Percentiles rank a stretch among this genome's conserved stretches.
Conservation (phyloP, 345 rosid genomes). For the Durio zibethinus region DNA sequence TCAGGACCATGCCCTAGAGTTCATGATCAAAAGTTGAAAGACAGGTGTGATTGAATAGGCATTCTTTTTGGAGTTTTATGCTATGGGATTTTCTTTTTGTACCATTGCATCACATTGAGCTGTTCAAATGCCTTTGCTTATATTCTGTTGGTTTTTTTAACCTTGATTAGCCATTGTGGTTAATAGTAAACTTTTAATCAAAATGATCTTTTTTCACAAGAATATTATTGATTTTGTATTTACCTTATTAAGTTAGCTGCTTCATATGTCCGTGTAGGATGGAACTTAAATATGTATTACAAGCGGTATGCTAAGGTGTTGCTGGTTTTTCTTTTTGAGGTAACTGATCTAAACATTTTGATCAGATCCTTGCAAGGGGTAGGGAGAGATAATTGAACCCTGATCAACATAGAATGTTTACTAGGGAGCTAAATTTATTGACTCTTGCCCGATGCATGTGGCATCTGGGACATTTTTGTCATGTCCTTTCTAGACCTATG, state of each 20-base stretch:
- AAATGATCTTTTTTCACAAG: background rate
- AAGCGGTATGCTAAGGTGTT: constrained; percentile 25
- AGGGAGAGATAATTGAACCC: background rate
- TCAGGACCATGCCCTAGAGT: constrained; percentile 87
- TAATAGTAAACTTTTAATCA: background rate
- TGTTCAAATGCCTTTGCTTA: background rate
- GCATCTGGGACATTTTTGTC: background rate
- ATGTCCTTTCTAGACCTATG: background rate
- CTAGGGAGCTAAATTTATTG: background rate
- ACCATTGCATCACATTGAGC: background rate
- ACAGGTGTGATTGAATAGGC: constrained; percentile 56
- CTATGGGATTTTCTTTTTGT: background rate
- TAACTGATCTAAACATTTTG: constrained; percentile 25
- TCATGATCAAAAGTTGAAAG: constrained; percentile 93
- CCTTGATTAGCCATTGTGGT: background rate
- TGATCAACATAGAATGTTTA: background rate
- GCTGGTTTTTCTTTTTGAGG: constrained; percentile 25
- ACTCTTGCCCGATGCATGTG: background rate
- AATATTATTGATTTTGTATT: background rate
- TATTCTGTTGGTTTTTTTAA: background rate
- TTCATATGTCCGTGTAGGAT: constrained; percentile 20
- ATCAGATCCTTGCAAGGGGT: constrained; percentile 15
- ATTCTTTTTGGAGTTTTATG: background rate
- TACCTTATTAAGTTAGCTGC: constrained; percentile 16
- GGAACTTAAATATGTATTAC: constrained; percentile 18